Base-by-base conservation (phyloP, 2,329 filamentous ascomycete species). In the Orbilia quercus region DNA sequence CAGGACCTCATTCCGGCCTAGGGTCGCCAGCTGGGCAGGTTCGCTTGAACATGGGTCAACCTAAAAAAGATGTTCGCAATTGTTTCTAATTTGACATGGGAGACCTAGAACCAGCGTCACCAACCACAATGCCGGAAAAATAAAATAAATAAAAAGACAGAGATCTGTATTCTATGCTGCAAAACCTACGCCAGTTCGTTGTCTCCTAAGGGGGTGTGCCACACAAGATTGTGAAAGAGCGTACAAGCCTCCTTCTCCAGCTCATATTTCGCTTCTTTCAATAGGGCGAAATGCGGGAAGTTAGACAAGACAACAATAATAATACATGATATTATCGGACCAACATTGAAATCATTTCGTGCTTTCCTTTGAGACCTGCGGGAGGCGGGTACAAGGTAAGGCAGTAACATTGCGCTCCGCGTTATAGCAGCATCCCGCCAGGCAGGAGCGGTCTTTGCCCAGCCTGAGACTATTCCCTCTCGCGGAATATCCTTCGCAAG, bases 1-100 rank as follows among this genome's bases (percentile, higher is more conserved):
- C 54, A 73, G 69, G 60, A 66, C 69, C 60, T 60, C 69, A 73
- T 73, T 65, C 69, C 69, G 69, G 69, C 50, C 48, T 65, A 73
- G 55, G 53, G 64, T 69, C 40, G 54, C 53, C 55, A 59, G 47
- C 60, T 60, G 50, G 60, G 59, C 57, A 59, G 57, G 45, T 71
- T 73, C 69, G 69, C 69, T 66, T 73, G 54, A 60, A 73, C 69
- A 66, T 60, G 69, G 69, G 67, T 65, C 67, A 65, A 58, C 67
- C 67, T 62, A 72, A 73, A 73, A 73, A 57, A 73, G 60, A 60
- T 66, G 67, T 64, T 72, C 67, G 67, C 67, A 72, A 73, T 59
- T 73, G 69, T 73, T 73, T 73, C 69, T 51, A 42, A 73, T 50
- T 59, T 65, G 47, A 73, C 69, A 73, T 73, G 69, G 69, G 69